Percentiles rank a stretch among this genome's conserved stretches.
These are phyloP conservation scores for Sparassis latifolia DNA, from an alignment of 1,284 basidiomycete species.

Conservation along the genomic window DNA sequence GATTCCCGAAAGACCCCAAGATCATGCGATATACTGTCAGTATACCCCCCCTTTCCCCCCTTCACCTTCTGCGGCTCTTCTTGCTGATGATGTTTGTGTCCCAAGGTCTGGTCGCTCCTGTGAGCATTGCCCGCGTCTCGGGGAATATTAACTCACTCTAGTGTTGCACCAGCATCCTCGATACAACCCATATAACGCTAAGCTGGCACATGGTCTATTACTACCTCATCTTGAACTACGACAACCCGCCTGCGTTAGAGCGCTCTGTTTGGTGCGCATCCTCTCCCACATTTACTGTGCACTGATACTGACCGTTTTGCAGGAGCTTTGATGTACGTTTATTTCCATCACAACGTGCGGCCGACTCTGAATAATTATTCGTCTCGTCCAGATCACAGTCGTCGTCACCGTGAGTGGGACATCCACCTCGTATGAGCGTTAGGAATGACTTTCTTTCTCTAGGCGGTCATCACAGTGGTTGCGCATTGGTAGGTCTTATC, in stretches of 20 bases:
- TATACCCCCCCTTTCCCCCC: neutral
- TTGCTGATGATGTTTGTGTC: neutral
- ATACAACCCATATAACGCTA: slow-evolving; percentile 9
- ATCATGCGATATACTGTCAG: slow-evolving; percentile 8
- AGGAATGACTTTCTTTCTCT: neutral
- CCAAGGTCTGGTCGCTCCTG: slow-evolving; percentile 9
- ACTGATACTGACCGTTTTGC: neutral
- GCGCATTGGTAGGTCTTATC: slow-evolving; percentile 3
- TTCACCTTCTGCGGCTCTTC: neutral
- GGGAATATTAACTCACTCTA: neutral
- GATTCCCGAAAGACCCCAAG: slow-evolving; percentile 9
- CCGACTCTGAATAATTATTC: no score
- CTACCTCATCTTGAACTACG: slow-evolving; percentile 13
- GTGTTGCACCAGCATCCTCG: slow-evolving; percentile 3
- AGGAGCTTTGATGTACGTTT: slow-evolving; percentile 11
- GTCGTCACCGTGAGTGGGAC: slow-evolving; percentile 5
- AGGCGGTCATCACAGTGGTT: slow-evolving; percentile 11
- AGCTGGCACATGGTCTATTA: slow-evolving; percentile 14
- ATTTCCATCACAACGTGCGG: neutral
- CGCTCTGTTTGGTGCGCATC: slow-evolving; percentile 8
- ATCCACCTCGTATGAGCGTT: neutral
- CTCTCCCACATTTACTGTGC: neutral
- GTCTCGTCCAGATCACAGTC: slow-evolving; percentile 3
- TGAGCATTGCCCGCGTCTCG: neutral
- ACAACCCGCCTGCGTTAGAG: slow-evolving; percentile 4